Conservation (phyloP, 1,284 basidiomycete genomes). For the Malassezia restricta region DNA sequence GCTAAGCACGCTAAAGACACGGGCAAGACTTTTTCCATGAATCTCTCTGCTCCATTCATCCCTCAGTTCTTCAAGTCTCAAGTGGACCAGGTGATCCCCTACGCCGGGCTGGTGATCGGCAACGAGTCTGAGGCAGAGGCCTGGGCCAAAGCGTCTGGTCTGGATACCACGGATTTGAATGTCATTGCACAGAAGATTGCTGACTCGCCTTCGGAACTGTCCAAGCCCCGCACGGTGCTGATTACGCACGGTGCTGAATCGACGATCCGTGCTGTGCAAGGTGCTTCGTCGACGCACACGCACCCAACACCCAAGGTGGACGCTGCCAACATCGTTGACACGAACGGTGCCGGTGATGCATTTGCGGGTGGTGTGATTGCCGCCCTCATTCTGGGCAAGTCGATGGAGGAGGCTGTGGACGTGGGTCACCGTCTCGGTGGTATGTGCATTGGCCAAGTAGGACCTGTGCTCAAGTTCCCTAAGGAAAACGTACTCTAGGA, state of each 20-base stretch:
- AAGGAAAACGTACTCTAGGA: constrained; percentile 32
- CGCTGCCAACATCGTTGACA: constrained; percentile 62
- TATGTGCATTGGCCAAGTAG: constrained; percentile 75
- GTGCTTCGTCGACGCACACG: constrained; percentile 50
- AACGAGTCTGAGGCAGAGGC: constrained; percentile 89
- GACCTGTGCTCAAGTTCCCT: constrained; percentile 47
- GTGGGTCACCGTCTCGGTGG: constrained; percentile 77
- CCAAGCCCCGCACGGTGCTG: constrained; percentile 59
- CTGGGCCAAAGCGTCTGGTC: constrained; percentile 57
- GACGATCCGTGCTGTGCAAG: constrained; percentile 65
- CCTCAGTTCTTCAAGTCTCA: constrained; percentile 73
- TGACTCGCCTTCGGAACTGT: constrained; percentile 22
- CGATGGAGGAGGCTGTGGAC: constrained; percentile 64
- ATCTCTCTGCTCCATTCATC: constrained; percentile 96
- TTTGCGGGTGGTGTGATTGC: constrained; percentile 96
- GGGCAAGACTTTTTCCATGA: constrained; percentile 60
- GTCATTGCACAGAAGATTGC: constrained; percentile 42
- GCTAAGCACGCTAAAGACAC: constrained; percentile 66
- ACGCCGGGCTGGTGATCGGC: constrained; percentile 49
- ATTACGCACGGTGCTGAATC: constrained; percentile 79
- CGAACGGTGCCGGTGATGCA: constrained; percentile 97
- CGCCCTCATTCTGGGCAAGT: constrained; percentile 69
- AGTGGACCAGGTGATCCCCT: constrained; percentile 39
- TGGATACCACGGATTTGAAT: constrained; percentile 34
- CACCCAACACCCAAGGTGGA: constrained; percentile 50